Evolutionary conservation across 306 rosid species (phyloP), one percentile per base, ranked within the genome.

Genomic region (Glycine soja): DNA sequence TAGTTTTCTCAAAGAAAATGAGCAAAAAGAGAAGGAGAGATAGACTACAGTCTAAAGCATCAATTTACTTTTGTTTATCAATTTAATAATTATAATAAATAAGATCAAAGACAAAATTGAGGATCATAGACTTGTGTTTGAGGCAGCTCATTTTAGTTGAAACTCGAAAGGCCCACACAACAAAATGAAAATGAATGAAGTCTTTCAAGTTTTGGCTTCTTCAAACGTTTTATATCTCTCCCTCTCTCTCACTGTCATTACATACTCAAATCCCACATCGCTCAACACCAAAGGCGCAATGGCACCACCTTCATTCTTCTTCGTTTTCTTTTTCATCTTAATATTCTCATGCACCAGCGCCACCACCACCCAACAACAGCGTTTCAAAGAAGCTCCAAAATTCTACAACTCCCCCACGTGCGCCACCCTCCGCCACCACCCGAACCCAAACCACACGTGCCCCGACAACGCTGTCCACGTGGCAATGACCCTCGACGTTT

Each of bases 401-500:
- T 94, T 88, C 86, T 94, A 89, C 84, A 94, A 94, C 90, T 91
- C 93, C 7, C 92, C 87, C 5, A 72, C 50, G 38, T 94, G 98
- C 85, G 78, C 82, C 34, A 11, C 85, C 62, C 69, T 88, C n/a
- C 18, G 0, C 3, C 18, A 3, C 58, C 65, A 6, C 34, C 11
- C 56, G 12, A 13, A 43, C 34, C 11, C 56, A 12, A 13, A 43
- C 11, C 45, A 18, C 63, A 36, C 79, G 42, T 89, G 90, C 82
- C 77, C 89, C 63, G 38, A 58, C 10, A 47, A 74, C 6, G 87
- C 87, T 0, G 88, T 89, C 51, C 99, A 95, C 70, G 94, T 91
- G 30, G 97, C 99, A 1, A 95, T 95, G 97, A 95, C 99, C 51
- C 94, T 95, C 24, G 99, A 95, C 77, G 87, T 76, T 7, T 72